Evolutionary conservation across 495 filamentous ascomycete genomes (phyloP).

Genomic region (Hypomontagnella monticulosa): DNA sequence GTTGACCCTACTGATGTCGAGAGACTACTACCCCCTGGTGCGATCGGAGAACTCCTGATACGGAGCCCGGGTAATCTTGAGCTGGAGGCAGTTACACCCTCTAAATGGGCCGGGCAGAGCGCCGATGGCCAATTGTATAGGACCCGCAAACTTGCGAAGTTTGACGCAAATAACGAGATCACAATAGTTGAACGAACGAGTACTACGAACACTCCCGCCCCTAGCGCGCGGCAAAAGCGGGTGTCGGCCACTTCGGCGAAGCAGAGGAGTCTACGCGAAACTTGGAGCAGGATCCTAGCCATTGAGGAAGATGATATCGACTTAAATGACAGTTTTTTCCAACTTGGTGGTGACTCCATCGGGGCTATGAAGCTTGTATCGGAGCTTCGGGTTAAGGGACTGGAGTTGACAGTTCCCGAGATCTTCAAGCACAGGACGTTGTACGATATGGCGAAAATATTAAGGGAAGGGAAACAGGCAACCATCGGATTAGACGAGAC

Average conservation of each 20-base stretch:
- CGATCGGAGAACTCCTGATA: conserved; percentile 57
- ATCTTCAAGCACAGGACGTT: conserved; percentile 63
- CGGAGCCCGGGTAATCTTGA: conserved; percentile 35
- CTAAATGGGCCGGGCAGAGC: conserved; percentile 28
- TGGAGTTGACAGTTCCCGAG: conserved; percentile 64
- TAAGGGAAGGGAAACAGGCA: conserved; percentile 31
- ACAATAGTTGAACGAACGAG: conserved; percentile 28
- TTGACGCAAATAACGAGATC: conserved; percentile 29
- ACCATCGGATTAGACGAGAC: conserved; percentile 13
- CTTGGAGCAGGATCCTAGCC: conserved; percentile 49
- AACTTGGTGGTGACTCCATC: conserved; percentile 74
- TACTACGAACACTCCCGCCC: conserved; percentile 4
- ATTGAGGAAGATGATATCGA: conserved; percentile 55
- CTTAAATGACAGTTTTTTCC: conserved; percentile 68
- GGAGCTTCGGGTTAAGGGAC: conserved; percentile 59
- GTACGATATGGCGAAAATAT: conserved; percentile 53
- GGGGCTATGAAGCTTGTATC: conserved; percentile 75
- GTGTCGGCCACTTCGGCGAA: conserved; percentile 46
- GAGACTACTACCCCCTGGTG: conserved; percentile 53
- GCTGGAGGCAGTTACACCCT: conserved; percentile 41
- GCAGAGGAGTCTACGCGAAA: conserved; percentile 48
- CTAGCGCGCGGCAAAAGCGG: conserved; percentile 30
- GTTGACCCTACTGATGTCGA: conserved; percentile 51
- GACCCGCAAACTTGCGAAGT: conserved; percentile 47
- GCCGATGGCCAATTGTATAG: conserved; percentile 38